Percentiles rank a stretch among this genome's conserved stretches.
These are phyloP conservation scores for Plantago ovata DNA, from an alignment of 257 asterid genomes.

Conservation along the genomic window DNA sequence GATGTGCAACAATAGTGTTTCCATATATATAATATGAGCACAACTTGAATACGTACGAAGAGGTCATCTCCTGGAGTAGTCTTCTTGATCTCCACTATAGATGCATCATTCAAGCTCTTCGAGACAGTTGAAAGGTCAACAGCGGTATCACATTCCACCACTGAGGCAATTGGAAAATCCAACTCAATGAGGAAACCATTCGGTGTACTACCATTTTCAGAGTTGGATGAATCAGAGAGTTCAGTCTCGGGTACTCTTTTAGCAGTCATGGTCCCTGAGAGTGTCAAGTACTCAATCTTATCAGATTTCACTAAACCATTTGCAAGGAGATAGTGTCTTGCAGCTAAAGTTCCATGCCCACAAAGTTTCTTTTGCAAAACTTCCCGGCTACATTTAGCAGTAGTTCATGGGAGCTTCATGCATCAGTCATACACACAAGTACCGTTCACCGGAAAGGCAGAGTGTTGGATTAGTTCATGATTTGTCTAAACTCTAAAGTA, in stretches of 20 bases:
- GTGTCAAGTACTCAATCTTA: conserved; percentile 53
- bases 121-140: conserved; percentile 44
- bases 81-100: conserved; percentile 48
- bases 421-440: too few species aligned
- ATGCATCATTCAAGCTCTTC: conserved; percentile 60
- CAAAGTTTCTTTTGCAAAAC: conserved; percentile 63
- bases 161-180: conserved; percentile 63
- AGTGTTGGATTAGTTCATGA: too few species aligned
- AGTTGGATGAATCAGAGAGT: neutral
- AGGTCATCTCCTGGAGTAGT: conserved; percentile 51
- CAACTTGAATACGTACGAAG: conserved; percentile 43
- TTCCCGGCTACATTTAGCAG: neutral
- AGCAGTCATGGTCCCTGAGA: conserved; percentile 72
- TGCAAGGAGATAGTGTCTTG: conserved; percentile 58
- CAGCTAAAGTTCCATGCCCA: conserved; percentile 94
- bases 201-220: conserved; percentile 24
- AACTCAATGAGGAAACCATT: conserved; percentile 56
- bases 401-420: too few species aligned
- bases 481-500: too few species aligned
- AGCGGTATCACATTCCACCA: conserved; percentile 24
- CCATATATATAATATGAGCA: too few species aligned
- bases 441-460: too few species aligned
- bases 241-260: conserved; percentile 32
- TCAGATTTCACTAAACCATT: conserved; percentile 47
- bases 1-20: too few species aligned